A percentile compares a stretch with the other conserved stretches of the same genome.
These are phyloP conservation scores for Blastobotrys muscicola DNA, from an alignment of 805 yeast genomes.

Conservation along the genomic window DNA sequence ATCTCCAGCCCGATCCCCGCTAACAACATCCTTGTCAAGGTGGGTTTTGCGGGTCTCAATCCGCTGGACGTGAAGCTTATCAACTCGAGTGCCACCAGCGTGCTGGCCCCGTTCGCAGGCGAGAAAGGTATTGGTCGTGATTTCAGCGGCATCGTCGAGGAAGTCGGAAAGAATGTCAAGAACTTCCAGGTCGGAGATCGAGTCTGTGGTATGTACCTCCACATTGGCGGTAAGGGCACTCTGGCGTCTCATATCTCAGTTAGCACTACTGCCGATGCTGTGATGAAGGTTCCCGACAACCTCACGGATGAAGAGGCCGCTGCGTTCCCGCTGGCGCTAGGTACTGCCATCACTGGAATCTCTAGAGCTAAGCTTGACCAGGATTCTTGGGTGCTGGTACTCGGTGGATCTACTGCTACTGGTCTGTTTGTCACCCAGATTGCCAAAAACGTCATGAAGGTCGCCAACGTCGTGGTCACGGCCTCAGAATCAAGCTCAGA, in stretches of 20 bases:
- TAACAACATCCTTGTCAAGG: slow-evolving; percentile 46
- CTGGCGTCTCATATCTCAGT: slow-evolving; percentile 47
- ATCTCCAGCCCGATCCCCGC: slow-evolving; percentile 40
- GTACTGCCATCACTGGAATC: slow-evolving; percentile 47
- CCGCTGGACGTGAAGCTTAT: slow-evolving; percentile 57
- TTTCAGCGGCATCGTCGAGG: slow-evolving; percentile 49
- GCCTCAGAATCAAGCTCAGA: slow-evolving; percentile 42
- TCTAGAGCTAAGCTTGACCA: slow-evolving; percentile 31
- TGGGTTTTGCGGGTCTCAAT: slow-evolving; percentile 50
- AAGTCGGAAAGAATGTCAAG: slow-evolving; percentile 41
- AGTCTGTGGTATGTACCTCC: slow-evolving; percentile 54
- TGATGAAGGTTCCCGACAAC: slow-evolving; percentile 39
- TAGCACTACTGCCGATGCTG: slow-evolving; percentile 42
- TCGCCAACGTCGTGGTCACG: slow-evolving; percentile 45
- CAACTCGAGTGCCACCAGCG: slow-evolving; percentile 36
- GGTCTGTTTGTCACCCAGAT: slow-evolving; percentile 50
- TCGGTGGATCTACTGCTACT: slow-evolving; percentile 71
- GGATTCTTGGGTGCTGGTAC: slow-evolving; percentile 44
- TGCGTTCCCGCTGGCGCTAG: slow-evolving; percentile 52
- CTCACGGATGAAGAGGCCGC: slow-evolving; percentile 50
- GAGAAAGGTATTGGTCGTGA: slow-evolving; percentile 65
- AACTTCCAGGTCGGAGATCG: slow-evolving; percentile 46
- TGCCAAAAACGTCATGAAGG: slow-evolving; percentile 39
- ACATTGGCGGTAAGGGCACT: slow-evolving; percentile 44
- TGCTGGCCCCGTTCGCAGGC: slow-evolving; percentile 32